Percentiles rank a stretch among this genome's conserved stretches.
Evolutionary conservation across 202 grass and related monocot genomes (phyloP).

Genomic region (Schoenoplectus tabernaemontani): DNA sequence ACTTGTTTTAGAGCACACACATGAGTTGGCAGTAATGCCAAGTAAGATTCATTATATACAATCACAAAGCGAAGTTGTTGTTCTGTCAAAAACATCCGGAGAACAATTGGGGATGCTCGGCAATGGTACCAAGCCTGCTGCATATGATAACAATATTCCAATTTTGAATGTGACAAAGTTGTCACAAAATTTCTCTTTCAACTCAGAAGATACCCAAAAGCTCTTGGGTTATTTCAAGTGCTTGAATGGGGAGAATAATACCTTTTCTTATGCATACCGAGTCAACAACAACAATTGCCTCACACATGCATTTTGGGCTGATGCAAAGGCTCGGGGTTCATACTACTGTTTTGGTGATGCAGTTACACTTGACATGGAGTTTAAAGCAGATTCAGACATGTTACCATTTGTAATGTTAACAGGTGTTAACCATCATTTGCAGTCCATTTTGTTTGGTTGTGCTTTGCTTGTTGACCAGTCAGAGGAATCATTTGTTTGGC

Average conservation of each 20-base stretch:
- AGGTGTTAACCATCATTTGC: slow-evolving; percentile 87
- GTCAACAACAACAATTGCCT: slow-evolving; percentile 77
- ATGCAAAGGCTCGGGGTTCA: slow-evolving; percentile 53
- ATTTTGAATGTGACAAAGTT: slow-evolving; percentile 29
- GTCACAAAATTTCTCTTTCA: slow-evolving; percentile 29
- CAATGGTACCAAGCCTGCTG: background rate
- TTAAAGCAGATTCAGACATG: slow-evolving; percentile 59
- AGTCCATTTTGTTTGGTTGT: slow-evolving; percentile 76
- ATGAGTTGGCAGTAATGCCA: slow-evolving; percentile 47
- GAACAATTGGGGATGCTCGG: slow-evolving; percentile 11
- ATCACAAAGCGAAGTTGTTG: slow-evolving; percentile 51
- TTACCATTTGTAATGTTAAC: slow-evolving; percentile 66
- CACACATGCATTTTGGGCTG: slow-evolving; percentile 84
- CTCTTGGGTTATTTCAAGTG: slow-evolving; percentile 81
- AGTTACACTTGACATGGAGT: slow-evolving; percentile 58
- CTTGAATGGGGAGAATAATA: slow-evolving; percentile 76
- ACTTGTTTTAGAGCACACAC: slow-evolving; percentile 51
- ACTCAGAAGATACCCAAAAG: slow-evolving; percentile 44
- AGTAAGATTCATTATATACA: slow-evolving; percentile 67
- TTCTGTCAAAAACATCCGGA: slow-evolving; percentile 61
- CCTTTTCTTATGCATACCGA: slow-evolving; percentile 94
- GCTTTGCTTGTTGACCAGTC: slow-evolving; percentile 63
- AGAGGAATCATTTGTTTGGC: slow-evolving; percentile 79
- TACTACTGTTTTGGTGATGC: slow-evolving; percentile 86
- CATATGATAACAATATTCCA: slow-evolving; percentile 16